Conservation (phyloP, 805 yeast species). For the Candida pseudofarinosa region DNA sequence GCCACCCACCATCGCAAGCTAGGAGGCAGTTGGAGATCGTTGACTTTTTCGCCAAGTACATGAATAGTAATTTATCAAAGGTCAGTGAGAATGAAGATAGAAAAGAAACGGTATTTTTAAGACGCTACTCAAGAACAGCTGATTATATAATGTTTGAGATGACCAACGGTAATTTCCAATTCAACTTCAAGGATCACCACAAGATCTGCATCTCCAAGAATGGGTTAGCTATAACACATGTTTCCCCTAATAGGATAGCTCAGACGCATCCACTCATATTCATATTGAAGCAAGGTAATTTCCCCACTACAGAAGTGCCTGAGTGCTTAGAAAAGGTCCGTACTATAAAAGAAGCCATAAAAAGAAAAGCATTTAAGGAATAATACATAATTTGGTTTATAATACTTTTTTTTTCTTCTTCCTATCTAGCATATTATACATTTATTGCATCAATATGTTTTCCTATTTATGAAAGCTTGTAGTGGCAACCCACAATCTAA, state of each 20-base stretch:
- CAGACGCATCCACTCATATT: constrained; percentile 58
- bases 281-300: constrained; percentile 40
- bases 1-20: constrained; percentile 45
- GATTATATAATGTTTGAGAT: constrained; percentile 88
- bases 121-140: constrained; percentile 76
- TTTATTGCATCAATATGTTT: constrained; percentile 2
- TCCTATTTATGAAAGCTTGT: not conserved
- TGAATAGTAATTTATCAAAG: constrained; percentile 85
- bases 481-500: not conserved
- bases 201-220: constrained; percentile 75
- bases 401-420: not conserved
- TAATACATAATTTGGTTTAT: constrained; percentile 1
- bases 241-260: constrained; percentile 71
- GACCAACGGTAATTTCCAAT: constrained; percentile 89
- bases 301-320: constrained; percentile 37
- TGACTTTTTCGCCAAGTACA: constrained; percentile 83
- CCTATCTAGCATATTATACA: constrained; percentile 1
- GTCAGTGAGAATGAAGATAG: constrained; percentile 64
- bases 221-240: constrained; percentile 75
- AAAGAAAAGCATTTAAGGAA: constrained; percentile 28
- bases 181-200: constrained; percentile 93
- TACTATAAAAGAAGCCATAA: constrained; percentile 63
- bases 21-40: constrained; percentile 79
- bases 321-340: constrained; percentile 38
- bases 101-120: constrained; percentile 67